Percentiles rank a stretch among this genome's conserved stretches.
phyloP scores from a whole-genome alignment of 306 rosid species.

The Cucurbita moschata region DNA sequence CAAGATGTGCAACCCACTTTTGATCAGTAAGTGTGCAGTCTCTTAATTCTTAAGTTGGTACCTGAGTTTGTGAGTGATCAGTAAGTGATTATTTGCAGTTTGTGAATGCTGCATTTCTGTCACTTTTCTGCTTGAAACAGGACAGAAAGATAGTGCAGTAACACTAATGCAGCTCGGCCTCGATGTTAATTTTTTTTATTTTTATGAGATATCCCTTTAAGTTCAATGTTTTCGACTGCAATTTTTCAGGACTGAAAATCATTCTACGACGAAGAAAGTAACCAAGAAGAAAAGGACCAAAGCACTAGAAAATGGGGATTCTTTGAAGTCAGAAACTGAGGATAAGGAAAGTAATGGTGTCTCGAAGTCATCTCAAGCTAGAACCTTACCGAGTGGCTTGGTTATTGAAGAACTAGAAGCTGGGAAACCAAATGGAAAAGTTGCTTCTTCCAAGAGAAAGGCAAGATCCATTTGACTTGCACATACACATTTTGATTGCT shows the following conservation, averaged over 20 bases:
- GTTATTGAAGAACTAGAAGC: constrained; percentile 41
- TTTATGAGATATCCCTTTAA: background rate
- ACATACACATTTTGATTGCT: background rate
- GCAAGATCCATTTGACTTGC: constrained; percentile 14
- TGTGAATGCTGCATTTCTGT: background rate
- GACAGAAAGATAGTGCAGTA: background rate
- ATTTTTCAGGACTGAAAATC: constrained; percentile 32
- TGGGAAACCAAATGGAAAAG: constrained; percentile 50
- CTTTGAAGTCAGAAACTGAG: constrained; percentile 17
- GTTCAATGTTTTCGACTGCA: background rate
- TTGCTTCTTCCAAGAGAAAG: constrained; percentile 57
- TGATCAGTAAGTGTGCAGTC: constrained; percentile 27
- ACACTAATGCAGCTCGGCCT: background rate
- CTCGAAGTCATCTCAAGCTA: constrained; percentile 27
- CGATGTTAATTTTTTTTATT: background rate
- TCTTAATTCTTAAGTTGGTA: background rate
- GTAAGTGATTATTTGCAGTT: too few species aligned
- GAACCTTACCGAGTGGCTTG: constrained; percentile 39
- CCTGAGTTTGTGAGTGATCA: background rate
- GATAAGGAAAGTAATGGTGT: constrained; percentile 12
- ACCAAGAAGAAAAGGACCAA: constrained; percentile 45
- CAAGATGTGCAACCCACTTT: constrained; percentile 10
- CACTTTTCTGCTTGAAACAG: background rate
- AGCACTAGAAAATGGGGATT: constrained; percentile 23
- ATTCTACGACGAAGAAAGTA: constrained; percentile 23